These are phyloP conservation scores for Neofusicoccum cordaticola DNA, from an alignment of 2,329 filamentous ascomycete species.

Conservation along the genomic window DNA sequence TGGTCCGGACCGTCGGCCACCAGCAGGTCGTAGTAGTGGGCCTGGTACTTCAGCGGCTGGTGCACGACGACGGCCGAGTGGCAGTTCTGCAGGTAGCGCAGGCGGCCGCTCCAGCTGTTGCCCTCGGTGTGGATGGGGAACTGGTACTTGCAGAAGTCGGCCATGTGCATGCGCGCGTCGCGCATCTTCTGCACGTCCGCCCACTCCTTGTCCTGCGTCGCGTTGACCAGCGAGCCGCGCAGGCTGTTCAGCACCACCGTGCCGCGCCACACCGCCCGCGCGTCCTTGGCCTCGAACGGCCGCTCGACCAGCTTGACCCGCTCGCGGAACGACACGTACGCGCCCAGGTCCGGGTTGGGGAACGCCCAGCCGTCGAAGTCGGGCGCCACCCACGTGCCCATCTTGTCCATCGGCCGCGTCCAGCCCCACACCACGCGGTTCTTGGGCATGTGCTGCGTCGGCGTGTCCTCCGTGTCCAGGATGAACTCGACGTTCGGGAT, in stretches of 20 bases:
- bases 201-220: conserved; percentile 26
- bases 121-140: conserved; percentile 25
- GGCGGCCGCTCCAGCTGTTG: conserved; percentile 31
- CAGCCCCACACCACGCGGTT: conserved; percentile 21
- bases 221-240: conserved; percentile 25
- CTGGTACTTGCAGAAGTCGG: conserved; percentile 25
- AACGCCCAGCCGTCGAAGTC: conserved; percentile 23
- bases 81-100: conserved; percentile 35
- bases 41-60: conserved; percentile 44
- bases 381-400: conserved; percentile 14
- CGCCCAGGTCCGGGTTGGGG: conserved; percentile 16
- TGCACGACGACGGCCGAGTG: conserved; percentile 50
- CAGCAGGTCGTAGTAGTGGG: conserved; percentile 50
- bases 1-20: conserved; percentile 38
- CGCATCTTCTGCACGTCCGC: conserved; percentile 25
- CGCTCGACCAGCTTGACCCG: conserved; percentile 16
- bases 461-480: conserved; percentile 9
- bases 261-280: conserved; percentile 33
- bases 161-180: conserved; percentile 22
- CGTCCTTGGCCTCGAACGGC: conserved; percentile 26
- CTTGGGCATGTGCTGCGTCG: not conserved
- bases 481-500: conserved; percentile 17
- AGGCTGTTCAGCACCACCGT: conserved; percentile 26
- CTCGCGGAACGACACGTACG: conserved; percentile 20
- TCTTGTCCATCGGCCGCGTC: not conserved